Evolutionary conservation across 1,284 basidiomycete species (phyloP), one percentile per base, ranked within the genome.

Genomic region (Malassezia slooffiae): DNA sequence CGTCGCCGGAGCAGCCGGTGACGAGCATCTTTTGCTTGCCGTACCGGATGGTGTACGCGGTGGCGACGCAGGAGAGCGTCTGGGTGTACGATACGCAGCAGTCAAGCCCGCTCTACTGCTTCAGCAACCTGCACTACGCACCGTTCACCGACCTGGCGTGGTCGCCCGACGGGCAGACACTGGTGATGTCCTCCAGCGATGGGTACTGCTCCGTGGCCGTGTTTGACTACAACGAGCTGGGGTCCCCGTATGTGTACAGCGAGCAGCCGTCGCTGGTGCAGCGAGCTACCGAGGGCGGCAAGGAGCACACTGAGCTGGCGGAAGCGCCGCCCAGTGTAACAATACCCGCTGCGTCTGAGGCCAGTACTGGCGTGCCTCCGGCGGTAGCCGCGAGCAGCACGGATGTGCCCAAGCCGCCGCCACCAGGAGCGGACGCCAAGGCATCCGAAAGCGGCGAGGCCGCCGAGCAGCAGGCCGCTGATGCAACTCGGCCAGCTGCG

Each of bases 61-160:
- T 97, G 8, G 85, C 89, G 32, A 96, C 91, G 19, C 93, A 90
- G 79, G 91, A 99, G 69, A 83, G 85, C 1, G 81, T 99, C 17
- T 78, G 86, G 42, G 82, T 97, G 44, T 91, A 97, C 70, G 91
- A 97, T 70, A 96, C 91, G 3, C 91, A 97, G 71, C 91, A 97
- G 73, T 78, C 86, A 1, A 80, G 83, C 0, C 93, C 91, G 0
- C 78, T 96, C 32, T 90, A 87, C 68, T 76, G 96, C 61, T 79
- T 99, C 62, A 86, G 83, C 41, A 95, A 93, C 65, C 73, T 97
- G 57, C 91, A 97, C 72, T 97, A 95, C 68, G 87, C 93, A 50
- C 86, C 90, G 59, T 96, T 96, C 65, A 97, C 93, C 1, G 91
- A 99, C 73, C 76, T 95, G 72, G 79, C 83, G 33, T 99, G 91